Percentiles rank a stretch among this genome's conserved stretches.
These are phyloP conservation scores for Tulasnella sp. DNA, from an alignment of 768 basidiomycete genomes.

Conservation along the genomic window DNA sequence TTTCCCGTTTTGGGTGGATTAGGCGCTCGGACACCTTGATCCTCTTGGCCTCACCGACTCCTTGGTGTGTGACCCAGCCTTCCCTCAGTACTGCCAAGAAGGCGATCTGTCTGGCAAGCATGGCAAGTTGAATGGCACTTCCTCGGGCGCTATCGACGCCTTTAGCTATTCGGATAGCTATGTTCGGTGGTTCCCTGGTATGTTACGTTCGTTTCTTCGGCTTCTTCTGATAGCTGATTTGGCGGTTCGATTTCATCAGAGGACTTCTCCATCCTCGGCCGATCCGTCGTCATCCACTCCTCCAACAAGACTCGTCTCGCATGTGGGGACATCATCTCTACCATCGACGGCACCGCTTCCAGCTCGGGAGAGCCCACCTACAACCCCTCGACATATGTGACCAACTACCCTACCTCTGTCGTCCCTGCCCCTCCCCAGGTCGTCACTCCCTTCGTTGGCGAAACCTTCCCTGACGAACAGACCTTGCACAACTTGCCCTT, in stretches of 20 bases:
- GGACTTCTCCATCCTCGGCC: constrained; percentile 12
- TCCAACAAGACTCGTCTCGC: constrained; percentile 10
- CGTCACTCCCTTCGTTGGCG: neutral
- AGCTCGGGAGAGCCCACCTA: neutral
- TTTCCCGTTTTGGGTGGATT: neutral
- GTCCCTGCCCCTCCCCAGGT: neutral
- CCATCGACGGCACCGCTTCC: neutral
- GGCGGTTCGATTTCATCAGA: neutral
- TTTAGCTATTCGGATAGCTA: neutral
- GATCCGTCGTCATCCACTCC: constrained; percentile 10
- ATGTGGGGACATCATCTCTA: constrained; percentile 4
- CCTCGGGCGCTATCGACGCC: neutral
- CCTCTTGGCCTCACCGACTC: neutral
- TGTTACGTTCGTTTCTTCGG: neutral
- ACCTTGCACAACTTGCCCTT: neutral
- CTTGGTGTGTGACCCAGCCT: neutral
- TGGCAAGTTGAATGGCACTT: constrained; percentile 2
- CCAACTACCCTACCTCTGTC: neutral
- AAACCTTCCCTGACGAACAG: neutral
- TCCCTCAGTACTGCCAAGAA: constrained; percentile 3
- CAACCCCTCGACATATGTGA: neutral
- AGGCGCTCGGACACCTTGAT: constrained; percentile 4
- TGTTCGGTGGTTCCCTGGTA: constrained; percentile 10
- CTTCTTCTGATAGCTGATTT: neutral
- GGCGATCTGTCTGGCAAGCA: constrained; percentile 11